Percentiles rank a stretch among this genome's conserved stretches.
Evolutionary conservation across 371 early-diverging fungal genomes (phyloP).

Genomic region (Zychaea mexicana): DNA sequence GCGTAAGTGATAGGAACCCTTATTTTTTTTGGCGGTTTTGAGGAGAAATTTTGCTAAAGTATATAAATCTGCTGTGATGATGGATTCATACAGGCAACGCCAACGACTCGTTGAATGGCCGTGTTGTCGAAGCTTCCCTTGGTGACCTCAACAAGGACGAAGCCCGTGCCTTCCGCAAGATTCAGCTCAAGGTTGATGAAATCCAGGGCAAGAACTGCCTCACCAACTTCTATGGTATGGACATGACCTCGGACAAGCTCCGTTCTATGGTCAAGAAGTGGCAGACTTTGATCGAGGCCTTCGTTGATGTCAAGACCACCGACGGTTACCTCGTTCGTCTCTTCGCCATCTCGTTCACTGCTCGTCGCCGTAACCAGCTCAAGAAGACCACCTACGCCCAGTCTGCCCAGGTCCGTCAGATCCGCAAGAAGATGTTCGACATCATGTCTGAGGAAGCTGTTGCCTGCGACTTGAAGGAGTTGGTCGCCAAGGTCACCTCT

Average conservation of each 20-base stretch:
- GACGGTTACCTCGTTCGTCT: constrained; percentile 99
- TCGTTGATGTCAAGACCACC: constrained; percentile 99
- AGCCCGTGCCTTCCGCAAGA: constrained; percentile 96
- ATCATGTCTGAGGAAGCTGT: constrained; percentile 93
- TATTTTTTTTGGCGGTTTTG: no score
- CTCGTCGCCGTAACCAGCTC: constrained; percentile 93
- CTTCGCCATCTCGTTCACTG: constrained; percentile 98
- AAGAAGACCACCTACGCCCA: constrained; percentile 99
- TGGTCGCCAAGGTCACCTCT: constrained; percentile 95
- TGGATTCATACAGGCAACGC: constrained; percentile 78
- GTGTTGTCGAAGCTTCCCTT: constrained; percentile 98
- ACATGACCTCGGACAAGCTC: constrained; percentile 99
- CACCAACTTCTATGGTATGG: constrained; percentile 99
- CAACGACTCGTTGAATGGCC: constrained; percentile 95
- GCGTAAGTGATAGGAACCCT: constrained; percentile 61
- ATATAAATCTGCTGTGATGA: no score
- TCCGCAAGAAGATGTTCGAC: constrained; percentile 99
- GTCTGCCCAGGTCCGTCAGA: constrained; percentile 95
- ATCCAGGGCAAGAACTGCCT: constrained; percentile 98
- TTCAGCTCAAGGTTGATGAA: constrained; percentile 98
- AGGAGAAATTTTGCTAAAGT: no score
- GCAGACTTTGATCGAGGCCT: constrained; percentile 99
- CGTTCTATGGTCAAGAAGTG: constrained; percentile 99
- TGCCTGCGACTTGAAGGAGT: constrained; percentile 93
- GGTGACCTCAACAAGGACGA: constrained; percentile 98